Evolutionary conservation across 345 rosid genomes (phyloP), one percentile per base, ranked within the genome.

Genomic region (Citrus inodora): DNA sequence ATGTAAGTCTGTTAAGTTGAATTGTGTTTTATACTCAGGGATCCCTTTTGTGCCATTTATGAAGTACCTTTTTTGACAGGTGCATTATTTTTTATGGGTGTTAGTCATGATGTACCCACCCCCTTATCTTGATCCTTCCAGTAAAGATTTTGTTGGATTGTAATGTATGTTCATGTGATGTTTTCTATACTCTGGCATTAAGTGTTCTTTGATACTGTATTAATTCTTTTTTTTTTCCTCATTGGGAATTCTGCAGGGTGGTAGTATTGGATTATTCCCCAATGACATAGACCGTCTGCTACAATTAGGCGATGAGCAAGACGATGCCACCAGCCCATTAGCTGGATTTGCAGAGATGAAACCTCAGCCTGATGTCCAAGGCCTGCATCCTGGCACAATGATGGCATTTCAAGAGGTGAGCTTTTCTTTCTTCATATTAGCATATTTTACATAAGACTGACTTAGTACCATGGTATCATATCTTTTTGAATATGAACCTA

Each of bases 251-350:
- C 66, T 70, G 77, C 80, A 94, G 98, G 94, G 83, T 83, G 89
- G 82, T 80, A 88, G 90, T 86, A 78, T 89, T 77, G 90, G 90
- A 71, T 86, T 85, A 1, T 90, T 87, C 82, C 85, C 94, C 1
- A 88, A 87, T 72, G 95, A 90, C 63, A 85, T 94, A 56, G 82
- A 80, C 67, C 90, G 90, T 63, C 67, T 88, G 68, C 67, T 92
- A 83, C 93, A 89, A 70, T 73, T 89, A 22, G 76, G 70, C 1
- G 89, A 91, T 9, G 96, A 89, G 80, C 88, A 92, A 82, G 98
- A 92, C 80, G 98, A 94, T 87, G 97, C 97, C 9, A 88, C 85
- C 51, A 94, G 98, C 82, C 56, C 85, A 67, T 82, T 92, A 42
- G 83, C 86, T 69, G 90, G 82, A 73, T 80, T 80, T 9, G 48